Evolutionary conservation across 2,329 filamentous ascomycete genomes (phyloP).

Genomic region (Keithomyces neogunnii): DNA sequence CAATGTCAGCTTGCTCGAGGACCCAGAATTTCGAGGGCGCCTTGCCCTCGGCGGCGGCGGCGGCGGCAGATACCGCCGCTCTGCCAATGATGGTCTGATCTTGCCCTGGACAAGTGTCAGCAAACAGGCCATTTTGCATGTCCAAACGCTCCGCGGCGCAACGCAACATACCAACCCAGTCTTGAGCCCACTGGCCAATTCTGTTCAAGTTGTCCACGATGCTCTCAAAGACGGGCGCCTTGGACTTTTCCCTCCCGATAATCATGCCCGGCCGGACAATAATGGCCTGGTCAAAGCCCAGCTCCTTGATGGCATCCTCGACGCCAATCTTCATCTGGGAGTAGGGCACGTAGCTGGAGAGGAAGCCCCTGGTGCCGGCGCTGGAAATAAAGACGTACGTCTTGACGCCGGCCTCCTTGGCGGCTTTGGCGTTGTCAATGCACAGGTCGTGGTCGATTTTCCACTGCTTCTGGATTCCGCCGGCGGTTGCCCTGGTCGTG

Average conservation of each 20-base stretch:
- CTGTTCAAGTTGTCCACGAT: background rate
- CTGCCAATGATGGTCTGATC: background rate
- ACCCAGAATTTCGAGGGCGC: background rate
- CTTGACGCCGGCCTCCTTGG: slow-evolving; percentile 61
- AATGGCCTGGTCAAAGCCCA: slow-evolving; percentile 71
- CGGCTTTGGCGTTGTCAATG: slow-evolving; percentile 65
- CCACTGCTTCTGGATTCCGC: slow-evolving; percentile 70
- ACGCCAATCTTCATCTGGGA: slow-evolving; percentile 78
- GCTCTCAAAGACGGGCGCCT: background rate
- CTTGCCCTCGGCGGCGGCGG: background rate
- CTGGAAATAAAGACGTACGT: slow-evolving; percentile 72
- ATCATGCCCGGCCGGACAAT: slow-evolving; percentile 70
- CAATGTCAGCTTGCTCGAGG: background rate
- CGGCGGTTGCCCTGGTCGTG: slow-evolving; percentile 69
- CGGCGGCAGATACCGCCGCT: background rate
- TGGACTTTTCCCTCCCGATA: slow-evolving; percentile 38
- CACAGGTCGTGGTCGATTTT: slow-evolving; percentile 86
- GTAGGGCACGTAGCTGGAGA: slow-evolving; percentile 37
- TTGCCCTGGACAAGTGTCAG: background rate
- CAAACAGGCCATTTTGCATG: background rate
- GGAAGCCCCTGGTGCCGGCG: slow-evolving; percentile 34
- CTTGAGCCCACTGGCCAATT: background rate
- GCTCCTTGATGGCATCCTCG: slow-evolving; percentile 64
- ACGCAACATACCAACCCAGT: background rate
- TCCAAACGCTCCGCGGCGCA: background rate